Conservation (phyloP, 2,329 filamentous ascomycete genomes). For the Ceratocystis variospora region DNA sequence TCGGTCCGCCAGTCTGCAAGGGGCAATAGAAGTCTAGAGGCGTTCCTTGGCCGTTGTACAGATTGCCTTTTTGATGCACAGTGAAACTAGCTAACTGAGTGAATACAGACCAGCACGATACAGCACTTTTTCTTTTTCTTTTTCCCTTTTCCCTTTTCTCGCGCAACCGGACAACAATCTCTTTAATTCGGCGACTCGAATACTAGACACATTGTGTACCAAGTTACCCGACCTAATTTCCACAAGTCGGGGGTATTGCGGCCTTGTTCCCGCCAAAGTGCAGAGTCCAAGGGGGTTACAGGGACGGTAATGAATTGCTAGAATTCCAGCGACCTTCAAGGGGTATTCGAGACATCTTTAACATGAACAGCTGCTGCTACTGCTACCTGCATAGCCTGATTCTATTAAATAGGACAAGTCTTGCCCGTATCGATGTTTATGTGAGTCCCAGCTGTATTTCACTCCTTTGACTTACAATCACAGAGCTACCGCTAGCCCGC, state of each 20-base stretch:
- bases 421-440: background rate
- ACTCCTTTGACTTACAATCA: background rate
- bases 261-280: background rate
- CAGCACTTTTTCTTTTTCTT: background rate
- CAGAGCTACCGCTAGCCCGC: background rate
- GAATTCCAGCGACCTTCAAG: background rate
- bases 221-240: conserved; percentile 6
- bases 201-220: conserved; percentile 1
- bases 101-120: background rate
- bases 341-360: background rate
- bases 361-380: background rate
- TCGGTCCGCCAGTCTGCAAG: background rate
- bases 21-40: background rate
- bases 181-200: background rate
- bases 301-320: background rate
- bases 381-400: background rate
- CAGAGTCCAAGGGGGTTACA: background rate
- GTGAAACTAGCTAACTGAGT: background rate
- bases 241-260: background rate
- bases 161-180: background rate
- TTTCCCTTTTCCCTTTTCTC: background rate
- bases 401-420: background rate
- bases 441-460: background rate
- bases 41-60: background rate
- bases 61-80: background rate